Conservation (phyloP, 2,329 filamentous ascomycete species). For the Fusarium hainanense region DNA sequence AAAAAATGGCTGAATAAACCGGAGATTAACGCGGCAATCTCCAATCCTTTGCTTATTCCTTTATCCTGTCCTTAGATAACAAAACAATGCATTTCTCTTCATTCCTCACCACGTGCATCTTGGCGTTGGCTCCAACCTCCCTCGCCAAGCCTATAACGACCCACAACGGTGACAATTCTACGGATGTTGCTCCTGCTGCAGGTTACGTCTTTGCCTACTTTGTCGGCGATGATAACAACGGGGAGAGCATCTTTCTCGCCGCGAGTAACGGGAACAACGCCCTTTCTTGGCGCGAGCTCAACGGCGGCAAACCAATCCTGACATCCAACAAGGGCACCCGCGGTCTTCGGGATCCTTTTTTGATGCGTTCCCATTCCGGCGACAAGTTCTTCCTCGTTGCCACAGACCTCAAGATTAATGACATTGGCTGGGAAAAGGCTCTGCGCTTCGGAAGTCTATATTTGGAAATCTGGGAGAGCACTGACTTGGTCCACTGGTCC, state of each 20-base stretch:
- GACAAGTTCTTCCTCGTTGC: background rate
- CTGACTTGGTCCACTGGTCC: conserved; percentile 61
- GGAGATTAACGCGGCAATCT: background rate
- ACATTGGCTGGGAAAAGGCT: background rate
- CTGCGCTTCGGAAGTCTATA: conserved; percentile 10
- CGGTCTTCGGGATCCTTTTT: conserved; percentile 15
- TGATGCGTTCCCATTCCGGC: conserved; percentile 2
- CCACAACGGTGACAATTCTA: background rate
- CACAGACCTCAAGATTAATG: conserved; percentile 7
- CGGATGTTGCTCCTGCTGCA: background rate
- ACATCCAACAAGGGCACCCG: background rate
- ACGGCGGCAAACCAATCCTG: conserved; percentile 1
- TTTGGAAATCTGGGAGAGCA: conserved; percentile 64
- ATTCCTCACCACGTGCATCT: conserved; percentile 2
- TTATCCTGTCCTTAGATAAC: background rate
- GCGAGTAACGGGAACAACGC: conserved; percentile 5
- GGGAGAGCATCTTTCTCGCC: conserved; percentile 12
- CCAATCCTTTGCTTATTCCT: background rate
- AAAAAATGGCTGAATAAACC: background rate
- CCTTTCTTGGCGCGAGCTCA: background rate
- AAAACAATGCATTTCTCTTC: background rate
- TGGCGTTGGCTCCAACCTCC: conserved; percentile 5
- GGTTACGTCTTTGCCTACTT: conserved; percentile 20
- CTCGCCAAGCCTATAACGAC: conserved; percentile 6
- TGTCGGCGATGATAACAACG: background rate